Conservation (phyloP, 306 rosid species). For the Cucurbita pepo region DNA sequence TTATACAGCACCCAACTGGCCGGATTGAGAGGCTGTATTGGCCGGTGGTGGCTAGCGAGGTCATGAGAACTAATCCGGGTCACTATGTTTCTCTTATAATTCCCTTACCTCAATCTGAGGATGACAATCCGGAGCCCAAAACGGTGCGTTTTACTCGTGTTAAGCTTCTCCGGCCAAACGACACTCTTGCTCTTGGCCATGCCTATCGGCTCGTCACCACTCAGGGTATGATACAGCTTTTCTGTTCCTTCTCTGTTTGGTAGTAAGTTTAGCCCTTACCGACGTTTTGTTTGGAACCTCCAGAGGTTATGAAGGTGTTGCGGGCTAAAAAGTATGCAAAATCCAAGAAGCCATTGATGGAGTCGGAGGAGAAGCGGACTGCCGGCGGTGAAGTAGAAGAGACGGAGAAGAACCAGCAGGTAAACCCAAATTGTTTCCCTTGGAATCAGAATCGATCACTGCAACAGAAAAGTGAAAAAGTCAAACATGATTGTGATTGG, state of each 20-base stretch:
- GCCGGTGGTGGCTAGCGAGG: conserved; percentile 62
- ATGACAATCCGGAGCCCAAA: conserved; percentile 24
- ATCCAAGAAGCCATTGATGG: conserved; percentile 41
- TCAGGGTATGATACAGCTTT: conserved; percentile 35
- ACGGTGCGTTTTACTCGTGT: conserved; percentile 70
- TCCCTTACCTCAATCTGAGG: conserved; percentile 47
- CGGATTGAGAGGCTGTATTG: conserved; percentile 74
- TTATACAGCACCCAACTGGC: conserved; percentile 87
- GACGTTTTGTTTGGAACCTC: background rate
- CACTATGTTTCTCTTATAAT: conserved; percentile 87
- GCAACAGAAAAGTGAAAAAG: background rate
- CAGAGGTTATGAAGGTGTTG: conserved; percentile 84
- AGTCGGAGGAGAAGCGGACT: conserved; percentile 13
- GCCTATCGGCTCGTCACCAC: conserved; percentile 81
- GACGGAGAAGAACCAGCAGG: conserved; percentile 31
- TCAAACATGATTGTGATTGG: background rate
- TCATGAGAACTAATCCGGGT: conserved; percentile 79
- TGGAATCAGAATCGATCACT: background rate
- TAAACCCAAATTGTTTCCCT: background rate
- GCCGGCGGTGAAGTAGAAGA: conserved; percentile 21
- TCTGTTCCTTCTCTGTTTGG: background rate
- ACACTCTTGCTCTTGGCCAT: conserved; percentile 89
- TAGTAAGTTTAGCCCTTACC: background rate
- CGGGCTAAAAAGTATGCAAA: conserved; percentile 73
- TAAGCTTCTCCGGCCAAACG: conserved; percentile 83